A percentile compares a stretch with the other conserved stretches of the same genome.
phyloP scores from a whole-genome alignment of 495 filamentous ascomycete genomes.

The Schizothecium vesticola region DNA sequence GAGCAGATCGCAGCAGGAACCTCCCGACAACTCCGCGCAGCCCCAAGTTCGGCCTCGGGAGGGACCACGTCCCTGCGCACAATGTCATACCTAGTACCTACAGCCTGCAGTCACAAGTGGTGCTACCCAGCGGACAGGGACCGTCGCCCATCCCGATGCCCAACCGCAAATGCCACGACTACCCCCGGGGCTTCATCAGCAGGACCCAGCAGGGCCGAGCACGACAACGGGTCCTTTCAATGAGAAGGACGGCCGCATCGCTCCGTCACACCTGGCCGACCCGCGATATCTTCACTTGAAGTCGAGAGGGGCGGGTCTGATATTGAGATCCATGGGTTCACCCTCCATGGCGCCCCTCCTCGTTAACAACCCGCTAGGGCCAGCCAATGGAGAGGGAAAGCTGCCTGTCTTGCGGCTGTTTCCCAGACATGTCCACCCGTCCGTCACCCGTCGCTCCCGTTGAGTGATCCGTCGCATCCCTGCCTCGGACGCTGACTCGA shows the following conservation, averaged over 20 bases:
- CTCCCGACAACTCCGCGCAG: slow-evolving; percentile 1
- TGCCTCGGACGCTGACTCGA: slow-evolving; percentile 27
- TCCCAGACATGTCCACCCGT: slow-evolving; percentile 19
- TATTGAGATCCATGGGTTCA: slow-evolving; percentile 1
- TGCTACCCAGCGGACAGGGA: neutral
- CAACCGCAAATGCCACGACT: slow-evolving; percentile 6
- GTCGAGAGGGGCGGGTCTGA: neutral
- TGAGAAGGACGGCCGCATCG: neutral
- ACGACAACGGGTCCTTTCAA: neutral
- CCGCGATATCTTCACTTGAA: neutral
- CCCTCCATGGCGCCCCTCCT: slow-evolving; percentile 4
- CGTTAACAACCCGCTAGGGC: slow-evolving; percentile 19
- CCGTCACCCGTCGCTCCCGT: slow-evolving; percentile 28
- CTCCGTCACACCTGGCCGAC: neutral
- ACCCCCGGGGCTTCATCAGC: neutral
- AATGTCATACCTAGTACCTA: slow-evolving; percentile 3
- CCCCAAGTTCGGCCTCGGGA: neutral
- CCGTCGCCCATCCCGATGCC: neutral
- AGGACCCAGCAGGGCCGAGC: neutral
- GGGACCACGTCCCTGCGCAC: neutral
- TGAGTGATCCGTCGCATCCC: slow-evolving; percentile 25
- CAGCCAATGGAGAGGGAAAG: slow-evolving; percentile 23
- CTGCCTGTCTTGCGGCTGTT: slow-evolving; percentile 25
- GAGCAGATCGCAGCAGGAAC: neutral
- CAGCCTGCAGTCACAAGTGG: slow-evolving; percentile 3